Conservation (phyloP, 306 rosid species). For the Cyclanthera cordifolia region DNA sequence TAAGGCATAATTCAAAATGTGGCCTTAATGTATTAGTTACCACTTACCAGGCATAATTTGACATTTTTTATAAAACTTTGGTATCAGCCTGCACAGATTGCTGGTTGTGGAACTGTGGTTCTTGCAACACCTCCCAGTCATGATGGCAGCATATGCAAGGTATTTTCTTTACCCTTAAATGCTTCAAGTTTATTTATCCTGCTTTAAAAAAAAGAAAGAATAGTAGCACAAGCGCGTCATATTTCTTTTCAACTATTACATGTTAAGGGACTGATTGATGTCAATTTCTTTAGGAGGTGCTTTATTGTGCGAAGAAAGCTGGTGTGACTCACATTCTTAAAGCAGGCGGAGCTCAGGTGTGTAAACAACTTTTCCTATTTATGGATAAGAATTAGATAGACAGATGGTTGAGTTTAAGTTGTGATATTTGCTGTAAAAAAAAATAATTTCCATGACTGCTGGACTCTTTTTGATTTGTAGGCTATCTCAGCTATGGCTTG, state of each 20-base stretch:
- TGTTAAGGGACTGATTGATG: conserved; percentile 16
- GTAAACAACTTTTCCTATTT: conserved; percentile 10
- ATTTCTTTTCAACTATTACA: conserved; percentile 11
- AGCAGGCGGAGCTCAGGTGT: conserved; percentile 99
- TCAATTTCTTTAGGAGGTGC: conserved; percentile 57
- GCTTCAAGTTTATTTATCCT: background rate
- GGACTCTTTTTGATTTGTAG: conserved; percentile 27
- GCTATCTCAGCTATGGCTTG: conserved; percentile 97
- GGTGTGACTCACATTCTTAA: conserved; percentile 93
- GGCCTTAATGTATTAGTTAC: conserved; percentile 6
- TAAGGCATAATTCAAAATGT: no score
- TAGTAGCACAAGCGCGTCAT: background rate
- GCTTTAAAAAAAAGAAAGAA: background rate
- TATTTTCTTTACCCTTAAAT: conserved; percentile 16
- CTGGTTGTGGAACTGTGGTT: conserved; percentile 82
- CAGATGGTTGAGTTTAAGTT: background rate
- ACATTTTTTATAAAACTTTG: conserved; percentile 7
- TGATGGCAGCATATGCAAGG: conserved; percentile 89
- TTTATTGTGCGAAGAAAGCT: conserved; percentile 95
- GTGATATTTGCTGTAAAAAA: conserved; percentile 5
- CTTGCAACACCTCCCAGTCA: conserved; percentile 87
- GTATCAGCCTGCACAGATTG: conserved; percentile 89
- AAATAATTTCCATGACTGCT: background rate
- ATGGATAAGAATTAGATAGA: background rate
- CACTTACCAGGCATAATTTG: conserved; percentile 13